These are phyloP conservation scores for Penicillium sclerotigenum DNA, from an alignment of 2,329 filamentous ascomycete species.

Conservation along the genomic window DNA sequence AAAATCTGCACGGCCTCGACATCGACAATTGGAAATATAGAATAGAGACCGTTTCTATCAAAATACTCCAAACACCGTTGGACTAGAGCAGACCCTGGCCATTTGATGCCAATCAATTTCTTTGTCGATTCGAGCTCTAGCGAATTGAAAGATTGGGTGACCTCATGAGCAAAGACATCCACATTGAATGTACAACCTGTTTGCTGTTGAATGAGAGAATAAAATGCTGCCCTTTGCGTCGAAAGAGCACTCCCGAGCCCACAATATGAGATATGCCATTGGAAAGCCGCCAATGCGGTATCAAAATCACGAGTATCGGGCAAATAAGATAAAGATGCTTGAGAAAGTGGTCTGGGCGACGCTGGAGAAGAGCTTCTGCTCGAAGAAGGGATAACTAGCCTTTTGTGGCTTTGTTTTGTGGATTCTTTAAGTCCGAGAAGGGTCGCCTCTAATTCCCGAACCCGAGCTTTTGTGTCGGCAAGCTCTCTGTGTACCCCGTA, in stretches of 20 bases:
- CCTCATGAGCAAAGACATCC: constrained; percentile 18
- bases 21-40: constrained; percentile 25
- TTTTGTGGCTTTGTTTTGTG: not conserved
- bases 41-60: constrained; percentile 20
- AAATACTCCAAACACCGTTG: constrained; percentile 21
- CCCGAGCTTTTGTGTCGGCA: constrained; percentile 18
- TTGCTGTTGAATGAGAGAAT: constrained; percentile 14
- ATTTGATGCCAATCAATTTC: constrained; percentile 13
- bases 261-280: constrained; percentile 22
- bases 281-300: constrained; percentile 18
- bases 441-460: constrained; percentile 19
- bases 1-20: constrained; percentile 13
- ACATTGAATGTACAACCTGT: constrained; percentile 20
- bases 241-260: constrained; percentile 18
- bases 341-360: not conserved
- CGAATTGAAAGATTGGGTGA: constrained; percentile 12
- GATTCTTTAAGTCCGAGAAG: constrained; percentile 6
- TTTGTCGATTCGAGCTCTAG: constrained; percentile 2
- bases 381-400: not conserved
- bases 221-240: constrained; percentile 16
- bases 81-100: constrained; percentile 16
- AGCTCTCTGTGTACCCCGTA: constrained; percentile 17
- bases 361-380: constrained; percentile 7
- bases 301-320: constrained; percentile 19
- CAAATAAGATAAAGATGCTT: constrained; percentile 7